Base-by-base conservation (phyloP, 352 stramenopile species). In the Phytophthora cactorum region DNA sequence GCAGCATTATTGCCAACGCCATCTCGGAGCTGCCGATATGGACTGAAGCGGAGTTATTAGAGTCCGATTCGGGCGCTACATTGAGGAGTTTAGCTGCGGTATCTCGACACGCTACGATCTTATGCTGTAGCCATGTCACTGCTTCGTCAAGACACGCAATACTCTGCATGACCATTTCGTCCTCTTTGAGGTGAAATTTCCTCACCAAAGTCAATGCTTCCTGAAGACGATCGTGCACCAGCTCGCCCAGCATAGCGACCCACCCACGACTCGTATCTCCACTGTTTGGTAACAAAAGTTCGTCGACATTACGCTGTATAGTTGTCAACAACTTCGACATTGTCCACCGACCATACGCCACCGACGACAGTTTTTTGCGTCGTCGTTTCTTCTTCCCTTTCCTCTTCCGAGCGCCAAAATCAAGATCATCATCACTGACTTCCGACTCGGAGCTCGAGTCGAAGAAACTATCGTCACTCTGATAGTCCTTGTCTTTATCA, bases 1-100 rank as follows among this genome's bases (percentile, higher is more conserved):
- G 78, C 10, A 89, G 59, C 22, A 90, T 63, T n/a, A 65, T 63
- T n/a, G 85, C 82, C 10, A 93, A 64, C 3, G 63, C 65, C 46
- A 84, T 81, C 36, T 91, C 85, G 2, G 74, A 78, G 12, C 66
- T 78, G 17, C 66, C 60, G 44, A 78, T 43, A 58, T 80, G 66
- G 15, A 73, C 27, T 31, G 61, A 17, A 25, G 46, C 9, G 25
- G 43, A 39, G 15, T 53, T 28, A 28, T 34, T 58, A n/a, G 49
- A 39, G 1, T 36, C 15, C 6, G 45, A 63, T 6, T 32, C 17
- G 14, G 53, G n/a, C 9, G 49, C 53, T 15, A 63, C 61, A 58
- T 77, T 73, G 4, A 66, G 27, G 27, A 71, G 11, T 29, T 62
- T 70, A 3, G 51, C 49, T 28, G 63, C 53, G 36, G 9, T 67